Percentiles rank a stretch among this genome's conserved stretches.
Conservation (phyloP, 768 basidiomycete genomes). For the Serendipita indica region DNA sequence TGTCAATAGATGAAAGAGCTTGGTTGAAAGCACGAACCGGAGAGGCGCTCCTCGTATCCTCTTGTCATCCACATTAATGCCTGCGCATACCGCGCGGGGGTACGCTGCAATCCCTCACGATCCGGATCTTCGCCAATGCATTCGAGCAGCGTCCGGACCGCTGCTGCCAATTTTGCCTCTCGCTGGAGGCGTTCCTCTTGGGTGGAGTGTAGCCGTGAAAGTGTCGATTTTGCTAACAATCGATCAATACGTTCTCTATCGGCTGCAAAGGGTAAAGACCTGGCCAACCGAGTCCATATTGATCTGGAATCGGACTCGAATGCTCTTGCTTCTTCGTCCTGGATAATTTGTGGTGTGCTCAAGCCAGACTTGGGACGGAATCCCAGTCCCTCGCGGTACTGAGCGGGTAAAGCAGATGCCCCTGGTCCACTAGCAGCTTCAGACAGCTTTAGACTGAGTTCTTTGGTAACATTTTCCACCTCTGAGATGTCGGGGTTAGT, state of each 20-base stretch:
- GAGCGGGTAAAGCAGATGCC: too few species aligned
- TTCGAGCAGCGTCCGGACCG: constrained; percentile 84
- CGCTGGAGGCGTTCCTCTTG: constrained; percentile 54
- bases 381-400: constrained; percentile 62
- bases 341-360: constrained; percentile 30
- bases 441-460: too few species aligned
- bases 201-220: constrained; percentile 69
- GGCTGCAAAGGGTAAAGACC: constrained; percentile 32
- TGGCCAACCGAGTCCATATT: constrained; percentile 86
- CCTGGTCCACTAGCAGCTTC: too few species aligned
- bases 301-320: constrained; percentile 28
- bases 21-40: constrained; percentile 35
- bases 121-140: constrained; percentile 98
- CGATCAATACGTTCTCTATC: constrained; percentile 1
- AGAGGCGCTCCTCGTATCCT: constrained; percentile 91
- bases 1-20: constrained; percentile 10
- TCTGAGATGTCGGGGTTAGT: too few species aligned
- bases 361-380: constrained; percentile 57
- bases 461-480: too few species aligned
- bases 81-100: constrained; percentile 92
- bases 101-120: constrained; percentile 79
- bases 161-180: constrained; percentile 62
- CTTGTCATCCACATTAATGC: constrained; percentile 98
- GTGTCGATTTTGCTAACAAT: constrained; percentile 69
- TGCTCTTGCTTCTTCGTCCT: neutral